Conservation (phyloP, 306 rosid genomes). For the Purshia tridentata region DNA sequence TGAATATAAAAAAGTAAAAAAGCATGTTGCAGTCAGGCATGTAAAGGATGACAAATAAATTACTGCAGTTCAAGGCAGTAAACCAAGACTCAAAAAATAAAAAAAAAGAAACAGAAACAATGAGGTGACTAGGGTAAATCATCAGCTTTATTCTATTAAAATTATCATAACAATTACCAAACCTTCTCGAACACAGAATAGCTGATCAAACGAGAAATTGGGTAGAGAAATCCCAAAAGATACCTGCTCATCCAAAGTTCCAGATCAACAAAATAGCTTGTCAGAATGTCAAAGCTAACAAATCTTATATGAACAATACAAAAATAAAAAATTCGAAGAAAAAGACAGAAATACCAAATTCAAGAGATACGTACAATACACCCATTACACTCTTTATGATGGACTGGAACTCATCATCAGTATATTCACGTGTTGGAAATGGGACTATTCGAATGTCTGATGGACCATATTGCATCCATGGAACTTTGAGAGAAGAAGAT, state of each 20-base stretch:
- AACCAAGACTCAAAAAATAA: not conserved
- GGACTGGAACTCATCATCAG: conserved; percentile 95
- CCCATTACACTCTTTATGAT: conserved; percentile 90
- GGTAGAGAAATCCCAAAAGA: conserved; percentile 92
- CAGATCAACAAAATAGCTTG: conserved; percentile 25
- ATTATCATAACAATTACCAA: conserved; percentile 28
- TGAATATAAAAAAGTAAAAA: not conserved
- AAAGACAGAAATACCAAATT: conserved; percentile 3
- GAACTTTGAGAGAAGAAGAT: conserved; percentile 35
- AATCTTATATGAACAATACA: conserved; percentile 14
- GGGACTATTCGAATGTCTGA: conserved; percentile 74
- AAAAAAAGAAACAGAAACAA: not conserved
- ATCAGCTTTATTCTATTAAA: conserved; percentile 21
- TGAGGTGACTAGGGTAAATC: conserved; percentile 19
- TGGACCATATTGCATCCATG: conserved; percentile 68
- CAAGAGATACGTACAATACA: conserved; percentile 58
- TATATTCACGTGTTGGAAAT: conserved; percentile 91
- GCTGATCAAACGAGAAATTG: conserved; percentile 88
- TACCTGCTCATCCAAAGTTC: conserved; percentile 60
- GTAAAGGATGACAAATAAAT: conserved; percentile 15
- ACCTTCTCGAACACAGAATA: conserved; percentile 91
- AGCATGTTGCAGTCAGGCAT: conserved; percentile 26
- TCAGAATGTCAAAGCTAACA: conserved; percentile 24
- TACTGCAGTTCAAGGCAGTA: conserved; percentile 13
- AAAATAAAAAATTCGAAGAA: not conserved